Conservation (phyloP, 108 stramenopile species). For the Fistulifera pelliculosa region DNA sequence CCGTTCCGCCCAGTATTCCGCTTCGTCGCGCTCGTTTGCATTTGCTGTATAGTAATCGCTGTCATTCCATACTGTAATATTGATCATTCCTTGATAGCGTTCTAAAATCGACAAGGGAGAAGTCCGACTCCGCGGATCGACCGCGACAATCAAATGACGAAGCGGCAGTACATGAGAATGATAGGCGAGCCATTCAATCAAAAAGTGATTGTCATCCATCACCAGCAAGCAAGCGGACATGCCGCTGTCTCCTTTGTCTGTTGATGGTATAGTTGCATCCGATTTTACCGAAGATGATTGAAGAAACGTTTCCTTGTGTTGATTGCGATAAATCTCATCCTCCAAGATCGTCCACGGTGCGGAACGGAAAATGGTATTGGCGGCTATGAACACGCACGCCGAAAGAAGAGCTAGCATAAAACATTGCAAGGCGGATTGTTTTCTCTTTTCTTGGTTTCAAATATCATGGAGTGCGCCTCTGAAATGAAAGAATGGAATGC, state of each 20-base stretch:
- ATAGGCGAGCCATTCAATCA: conserved; percentile 52
- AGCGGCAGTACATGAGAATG: conserved; percentile 42
- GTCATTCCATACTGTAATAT: conserved; percentile 31
- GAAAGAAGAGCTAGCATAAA: no score
- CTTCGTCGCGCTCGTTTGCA: conserved; percentile 17
- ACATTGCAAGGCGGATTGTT: no score
- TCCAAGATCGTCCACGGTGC: no score
- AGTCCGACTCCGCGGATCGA: conserved; percentile 30
- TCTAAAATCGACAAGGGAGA: conserved; percentile 26
- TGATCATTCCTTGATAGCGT: conserved; percentile 21
- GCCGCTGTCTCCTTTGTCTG: conserved; percentile 1
- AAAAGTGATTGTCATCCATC: conserved; percentile 52
- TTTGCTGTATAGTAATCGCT: conserved; percentile 11
- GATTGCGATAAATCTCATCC: no score
- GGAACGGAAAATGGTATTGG: no score
- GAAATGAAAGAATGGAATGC: no score
- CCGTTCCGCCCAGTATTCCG: conserved; percentile 5
- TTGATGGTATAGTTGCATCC: no score
- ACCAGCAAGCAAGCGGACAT: conserved; percentile 46
- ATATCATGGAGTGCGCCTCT: no score
- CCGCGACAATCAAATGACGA: conserved; percentile 25
- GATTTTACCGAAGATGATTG: no score
- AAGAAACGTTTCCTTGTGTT: no score
- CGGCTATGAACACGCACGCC: no score
- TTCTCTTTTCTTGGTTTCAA: no score